Evolutionary conservation across 1,139 yeast species (phyloP).

Genomic region (Nakaseomyces kungkrabaensis): DNA sequence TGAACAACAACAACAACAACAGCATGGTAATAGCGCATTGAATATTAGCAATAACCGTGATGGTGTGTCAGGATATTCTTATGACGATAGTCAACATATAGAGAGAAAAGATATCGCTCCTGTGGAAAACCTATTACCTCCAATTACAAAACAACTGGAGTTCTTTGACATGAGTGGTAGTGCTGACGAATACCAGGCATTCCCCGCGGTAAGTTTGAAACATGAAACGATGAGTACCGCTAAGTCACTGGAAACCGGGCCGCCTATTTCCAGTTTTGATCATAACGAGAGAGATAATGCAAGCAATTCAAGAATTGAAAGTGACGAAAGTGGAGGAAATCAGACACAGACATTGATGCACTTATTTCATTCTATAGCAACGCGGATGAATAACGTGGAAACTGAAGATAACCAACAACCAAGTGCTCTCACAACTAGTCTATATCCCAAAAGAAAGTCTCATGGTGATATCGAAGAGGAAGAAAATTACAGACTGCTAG

Average conservation of each 20-base stretch:
- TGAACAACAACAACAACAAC: not conserved
- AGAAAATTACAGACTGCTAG: slow-evolving; percentile 9
- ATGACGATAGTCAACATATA: not conserved
- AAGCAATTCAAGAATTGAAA: slow-evolving; percentile 1
- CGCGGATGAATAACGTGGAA: slow-evolving; percentile 3
- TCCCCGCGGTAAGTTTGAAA: not conserved
- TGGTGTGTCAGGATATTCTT: not conserved
- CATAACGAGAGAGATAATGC: not conserved
- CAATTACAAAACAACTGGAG: not conserved
- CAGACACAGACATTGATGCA: slow-evolving; percentile 7
- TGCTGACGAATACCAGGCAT: not conserved
- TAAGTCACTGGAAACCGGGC: not conserved
- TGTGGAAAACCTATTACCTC: not conserved
- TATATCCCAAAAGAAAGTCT: not conserved
- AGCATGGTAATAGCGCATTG: not conserved
- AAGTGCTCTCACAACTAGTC: not conserved
- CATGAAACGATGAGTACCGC: not conserved
- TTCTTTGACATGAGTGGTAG: not conserved
- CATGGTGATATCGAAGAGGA: not conserved
- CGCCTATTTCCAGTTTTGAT: not conserved
- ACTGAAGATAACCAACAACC: not conserved
- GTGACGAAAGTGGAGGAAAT: slow-evolving; percentile 5
- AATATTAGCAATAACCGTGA: not conserved
- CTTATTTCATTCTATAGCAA: slow-evolving; percentile 7
- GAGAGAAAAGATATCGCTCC: not conserved